phyloP scores from a whole-genome alignment of 2,329 filamentous ascomycete genomes.

The Ophiostoma himal-ulmi region DNA sequence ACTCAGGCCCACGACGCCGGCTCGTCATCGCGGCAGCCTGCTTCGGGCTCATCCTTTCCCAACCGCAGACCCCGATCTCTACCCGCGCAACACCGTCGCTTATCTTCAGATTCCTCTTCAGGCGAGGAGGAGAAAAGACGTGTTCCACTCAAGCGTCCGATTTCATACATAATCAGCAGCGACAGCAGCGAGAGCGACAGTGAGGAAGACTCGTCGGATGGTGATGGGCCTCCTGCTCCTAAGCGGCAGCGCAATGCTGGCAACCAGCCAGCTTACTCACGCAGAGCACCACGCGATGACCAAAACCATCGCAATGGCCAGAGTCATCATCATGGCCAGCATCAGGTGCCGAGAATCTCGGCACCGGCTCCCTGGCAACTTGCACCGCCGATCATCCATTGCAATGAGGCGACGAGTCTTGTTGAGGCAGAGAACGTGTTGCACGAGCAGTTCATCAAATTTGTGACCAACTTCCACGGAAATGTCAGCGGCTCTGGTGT shows the following conservation, averaged over 20 bases:
- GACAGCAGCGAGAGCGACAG: neutral
- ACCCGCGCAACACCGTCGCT: neutral
- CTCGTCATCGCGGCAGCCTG: neutral
- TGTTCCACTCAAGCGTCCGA: neutral
- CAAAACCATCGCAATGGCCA: neutral
- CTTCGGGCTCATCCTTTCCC: neutral
- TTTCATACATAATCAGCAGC: neutral
- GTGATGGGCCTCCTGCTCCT: neutral
- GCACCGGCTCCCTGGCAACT: neutral
- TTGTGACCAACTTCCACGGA: conserved; percentile 9
- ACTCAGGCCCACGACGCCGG: neutral
- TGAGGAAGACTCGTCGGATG: neutral
- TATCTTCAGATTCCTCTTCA: neutral
- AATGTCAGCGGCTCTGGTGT: conserved; percentile 12
- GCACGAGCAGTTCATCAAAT: conserved; percentile 15
- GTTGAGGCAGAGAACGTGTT: neutral
- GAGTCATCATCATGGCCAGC: neutral
- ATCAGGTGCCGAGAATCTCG: neutral
- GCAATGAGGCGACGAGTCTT: neutral
- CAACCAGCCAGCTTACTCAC: neutral
- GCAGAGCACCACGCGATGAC: neutral
- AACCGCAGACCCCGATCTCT: neutral
- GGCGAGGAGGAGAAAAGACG: neutral
- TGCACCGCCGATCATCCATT: neutral
- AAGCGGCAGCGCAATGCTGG: neutral